Evolutionary conservation across 148 eudicot species (phyloP).

Genomic region (Fagopyrum homotropicum): DNA sequence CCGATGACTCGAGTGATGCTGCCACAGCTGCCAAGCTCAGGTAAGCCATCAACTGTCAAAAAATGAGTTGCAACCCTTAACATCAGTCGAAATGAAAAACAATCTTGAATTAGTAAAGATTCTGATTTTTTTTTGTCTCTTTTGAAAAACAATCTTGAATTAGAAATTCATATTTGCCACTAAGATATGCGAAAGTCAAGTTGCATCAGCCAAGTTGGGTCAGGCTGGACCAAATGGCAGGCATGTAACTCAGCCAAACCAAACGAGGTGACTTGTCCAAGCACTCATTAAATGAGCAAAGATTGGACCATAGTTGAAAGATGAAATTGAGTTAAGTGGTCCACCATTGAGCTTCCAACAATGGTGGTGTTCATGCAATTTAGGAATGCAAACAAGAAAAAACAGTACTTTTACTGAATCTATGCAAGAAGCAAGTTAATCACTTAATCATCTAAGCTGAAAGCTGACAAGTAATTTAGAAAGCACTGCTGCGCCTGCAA

Average conservation of each 20-base stretch:
- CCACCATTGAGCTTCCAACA: background rate
- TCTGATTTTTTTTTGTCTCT: too few relatives aligned
- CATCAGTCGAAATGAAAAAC: background rate
- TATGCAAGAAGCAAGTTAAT: background rate
- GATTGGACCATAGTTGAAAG: background rate
- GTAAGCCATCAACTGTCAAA: conserved; percentile 68
- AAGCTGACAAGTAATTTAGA: too few relatives aligned
- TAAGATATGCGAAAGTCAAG: background rate
- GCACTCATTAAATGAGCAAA: background rate
- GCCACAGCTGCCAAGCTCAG: conserved; percentile 60
- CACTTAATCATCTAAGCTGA: too few relatives aligned
- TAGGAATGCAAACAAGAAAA: background rate
- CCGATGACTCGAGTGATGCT: conserved; percentile 56
- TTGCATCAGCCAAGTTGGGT: background rate
- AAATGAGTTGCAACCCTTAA: background rate
- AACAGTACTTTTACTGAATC: background rate
- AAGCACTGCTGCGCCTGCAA: too few relatives aligned
- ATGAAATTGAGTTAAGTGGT: background rate
- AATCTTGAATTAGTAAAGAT: too few relatives aligned
- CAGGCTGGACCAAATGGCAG: background rate
- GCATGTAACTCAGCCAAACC: background rate
- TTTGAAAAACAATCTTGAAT: background rate
- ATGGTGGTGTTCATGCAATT: background rate
- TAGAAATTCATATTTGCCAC: background rate
- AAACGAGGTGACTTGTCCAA: background rate